Evolutionary conservation across 257 asterid genomes (phyloP).

Genomic region (Lycium ferocissimum): DNA sequence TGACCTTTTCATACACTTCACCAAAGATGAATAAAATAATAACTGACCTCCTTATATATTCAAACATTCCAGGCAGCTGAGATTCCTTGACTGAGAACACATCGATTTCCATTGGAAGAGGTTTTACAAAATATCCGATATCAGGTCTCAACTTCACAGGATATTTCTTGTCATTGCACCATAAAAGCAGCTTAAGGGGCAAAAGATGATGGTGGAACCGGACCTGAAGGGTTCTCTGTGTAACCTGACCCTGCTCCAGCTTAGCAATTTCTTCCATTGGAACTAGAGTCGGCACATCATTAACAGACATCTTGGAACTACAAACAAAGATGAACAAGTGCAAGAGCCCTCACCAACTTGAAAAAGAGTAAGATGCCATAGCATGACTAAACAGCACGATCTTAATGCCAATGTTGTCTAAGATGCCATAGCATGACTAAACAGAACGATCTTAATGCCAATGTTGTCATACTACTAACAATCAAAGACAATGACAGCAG

Average conservation of each 20-base stretch:
- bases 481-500: conserved; percentile 14
- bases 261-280: conserved; percentile 74
- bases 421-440: conserved; percentile 13
- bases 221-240: conserved; percentile 66
- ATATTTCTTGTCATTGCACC: conserved; percentile 65
- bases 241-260: conserved; percentile 72
- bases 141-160: conserved; percentile 87
- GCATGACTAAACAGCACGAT: conserved; percentile 3
- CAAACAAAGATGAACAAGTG: conserved; percentile 41
- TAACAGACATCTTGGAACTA: conserved; percentile 54
- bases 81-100: conserved; percentile 72
- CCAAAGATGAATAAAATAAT: not conserved
- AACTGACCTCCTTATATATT: conserved; percentile 80
- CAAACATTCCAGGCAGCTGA: conserved; percentile 94
- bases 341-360: conserved; percentile 16
- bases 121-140: conserved; percentile 91
- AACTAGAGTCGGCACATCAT: conserved; percentile 57
- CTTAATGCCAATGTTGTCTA: not conserved
- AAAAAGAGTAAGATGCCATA: conserved; percentile 14
- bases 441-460: not conserved
- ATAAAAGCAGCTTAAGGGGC: conserved; percentile 83
- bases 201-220: conserved; percentile 90
- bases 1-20: not conserved
- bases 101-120: conserved; percentile 76
- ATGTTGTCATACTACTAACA: not conserved